Conservation (phyloP, 257 asterid species). For the Thymus mandschuricus region DNA sequence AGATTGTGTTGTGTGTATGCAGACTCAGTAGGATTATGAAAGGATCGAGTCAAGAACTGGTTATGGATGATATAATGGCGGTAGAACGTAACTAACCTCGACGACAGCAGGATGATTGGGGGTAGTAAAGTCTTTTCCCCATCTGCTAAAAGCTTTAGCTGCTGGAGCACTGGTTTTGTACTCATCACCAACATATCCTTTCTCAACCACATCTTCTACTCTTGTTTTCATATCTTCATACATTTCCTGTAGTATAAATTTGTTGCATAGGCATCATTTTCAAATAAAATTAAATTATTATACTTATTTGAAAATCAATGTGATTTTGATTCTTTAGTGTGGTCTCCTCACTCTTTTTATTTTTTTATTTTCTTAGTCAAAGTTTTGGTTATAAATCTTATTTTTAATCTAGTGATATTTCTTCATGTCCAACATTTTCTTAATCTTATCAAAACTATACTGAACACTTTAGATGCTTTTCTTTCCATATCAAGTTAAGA, state of each 20-base stretch:
- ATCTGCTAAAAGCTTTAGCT: conserved; percentile 36
- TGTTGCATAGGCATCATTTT: not conserved
- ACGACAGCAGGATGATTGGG: conserved; percentile 61
- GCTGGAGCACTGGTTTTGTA: conserved; percentile 35
- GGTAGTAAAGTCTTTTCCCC: conserved; percentile 48
- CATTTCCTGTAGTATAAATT: conserved; percentile 43
- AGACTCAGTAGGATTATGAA: not conserved
- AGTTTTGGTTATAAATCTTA: too few relatives aligned
- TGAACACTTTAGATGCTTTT: too few relatives aligned
- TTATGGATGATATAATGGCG: not conserved
- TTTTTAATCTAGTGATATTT: too few relatives aligned
- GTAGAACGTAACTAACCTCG: conserved; percentile 41
- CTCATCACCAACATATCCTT: conserved; percentile 47
- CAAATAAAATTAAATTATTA: not conserved
- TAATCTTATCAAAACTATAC: too few relatives aligned
- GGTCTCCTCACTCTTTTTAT: too few relatives aligned
- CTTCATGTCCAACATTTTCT: not conserved
- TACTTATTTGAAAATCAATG: not conserved
- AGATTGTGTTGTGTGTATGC: not conserved
- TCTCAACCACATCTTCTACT: conserved; percentile 49
- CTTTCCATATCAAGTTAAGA: too few relatives aligned
- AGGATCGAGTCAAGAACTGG: not conserved
- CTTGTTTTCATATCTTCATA: conserved; percentile 63
- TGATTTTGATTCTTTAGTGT: too few relatives aligned
- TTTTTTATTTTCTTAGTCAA: too few relatives aligned